Evolutionary conservation across 441 rosid species (phyloP).

Genomic region (Populus tomentosa): DNA sequence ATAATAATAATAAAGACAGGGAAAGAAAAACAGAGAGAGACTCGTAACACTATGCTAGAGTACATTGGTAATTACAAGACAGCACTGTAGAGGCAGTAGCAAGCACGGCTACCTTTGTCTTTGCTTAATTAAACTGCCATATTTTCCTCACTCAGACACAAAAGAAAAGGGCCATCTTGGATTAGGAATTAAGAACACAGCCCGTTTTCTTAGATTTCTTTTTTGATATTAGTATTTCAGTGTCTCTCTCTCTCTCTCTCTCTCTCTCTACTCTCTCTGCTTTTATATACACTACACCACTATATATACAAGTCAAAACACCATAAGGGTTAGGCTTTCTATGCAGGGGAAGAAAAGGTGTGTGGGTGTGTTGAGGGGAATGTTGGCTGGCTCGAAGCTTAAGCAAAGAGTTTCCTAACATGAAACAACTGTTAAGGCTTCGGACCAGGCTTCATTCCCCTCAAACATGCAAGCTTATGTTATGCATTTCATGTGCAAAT

Average conservation of each 20-base stretch:
- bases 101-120: background rate
- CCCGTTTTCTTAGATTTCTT: background rate
- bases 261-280: background rate
- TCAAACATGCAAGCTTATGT: background rate
- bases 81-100: background rate
- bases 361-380: conserved; percentile 31
- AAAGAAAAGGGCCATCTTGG: background rate
- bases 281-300: background rate
- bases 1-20: too few relatives aligned
- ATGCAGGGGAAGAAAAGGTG: background rate
- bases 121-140: too few relatives aligned
- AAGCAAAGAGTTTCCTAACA: background rate
- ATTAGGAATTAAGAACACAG: background rate
- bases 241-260: background rate
- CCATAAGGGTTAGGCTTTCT: conserved; percentile 4
- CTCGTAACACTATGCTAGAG: background rate
- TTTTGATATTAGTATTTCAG: background rate
- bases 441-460: conserved; percentile 1
- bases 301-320: conserved; percentile 4
- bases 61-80: background rate
- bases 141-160: background rate
- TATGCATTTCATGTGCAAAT: background rate
- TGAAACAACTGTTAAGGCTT: background rate
- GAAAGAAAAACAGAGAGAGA: background rate
- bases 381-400: conserved; percentile 45